Evolutionary conservation across 331 rosid species (phyloP).

Genomic region (Acacia pycnantha): DNA sequence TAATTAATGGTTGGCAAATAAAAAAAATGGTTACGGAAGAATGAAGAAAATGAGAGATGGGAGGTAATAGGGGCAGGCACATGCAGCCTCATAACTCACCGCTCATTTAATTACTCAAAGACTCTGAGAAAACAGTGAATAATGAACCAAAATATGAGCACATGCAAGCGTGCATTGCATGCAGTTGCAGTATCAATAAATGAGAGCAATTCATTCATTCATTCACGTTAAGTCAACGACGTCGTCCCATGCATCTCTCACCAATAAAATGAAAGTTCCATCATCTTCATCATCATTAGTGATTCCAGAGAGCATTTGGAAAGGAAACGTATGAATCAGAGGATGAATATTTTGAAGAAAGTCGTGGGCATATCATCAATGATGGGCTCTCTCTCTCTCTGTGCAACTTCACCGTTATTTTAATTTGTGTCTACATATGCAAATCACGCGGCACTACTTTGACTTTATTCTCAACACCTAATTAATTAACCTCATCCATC

Average conservation of each 20-base stretch:
- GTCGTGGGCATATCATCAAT: too few species aligned
- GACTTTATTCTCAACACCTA: neutral
- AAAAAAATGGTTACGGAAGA: neutral
- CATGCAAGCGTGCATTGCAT: too few species aligned
- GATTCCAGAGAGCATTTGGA: neutral
- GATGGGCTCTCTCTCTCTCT: neutral
- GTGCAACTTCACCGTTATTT: neutral
- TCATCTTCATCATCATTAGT: neutral
- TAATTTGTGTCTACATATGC: neutral
- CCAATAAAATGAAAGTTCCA: neutral
- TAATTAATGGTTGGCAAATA: too few species aligned
- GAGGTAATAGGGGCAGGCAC: neutral
- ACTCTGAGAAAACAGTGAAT: neutral
- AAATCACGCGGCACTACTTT: neutral
- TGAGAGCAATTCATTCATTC: neutral
- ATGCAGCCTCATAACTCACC: neutral
- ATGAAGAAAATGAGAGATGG: neutral
- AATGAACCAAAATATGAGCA: neutral
- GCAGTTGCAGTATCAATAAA: neutral
- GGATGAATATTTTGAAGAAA: neutral
- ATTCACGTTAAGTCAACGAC: neutral
- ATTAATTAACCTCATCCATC: neutral
- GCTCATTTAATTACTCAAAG: neutral
- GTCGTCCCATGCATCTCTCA: neutral
- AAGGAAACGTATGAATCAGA: neutral